Evolutionary conservation across 2,329 filamentous ascomycete genomes (phyloP), one percentile per base, ranked within the genome.

Genomic region (Massarina eburnea): DNA sequence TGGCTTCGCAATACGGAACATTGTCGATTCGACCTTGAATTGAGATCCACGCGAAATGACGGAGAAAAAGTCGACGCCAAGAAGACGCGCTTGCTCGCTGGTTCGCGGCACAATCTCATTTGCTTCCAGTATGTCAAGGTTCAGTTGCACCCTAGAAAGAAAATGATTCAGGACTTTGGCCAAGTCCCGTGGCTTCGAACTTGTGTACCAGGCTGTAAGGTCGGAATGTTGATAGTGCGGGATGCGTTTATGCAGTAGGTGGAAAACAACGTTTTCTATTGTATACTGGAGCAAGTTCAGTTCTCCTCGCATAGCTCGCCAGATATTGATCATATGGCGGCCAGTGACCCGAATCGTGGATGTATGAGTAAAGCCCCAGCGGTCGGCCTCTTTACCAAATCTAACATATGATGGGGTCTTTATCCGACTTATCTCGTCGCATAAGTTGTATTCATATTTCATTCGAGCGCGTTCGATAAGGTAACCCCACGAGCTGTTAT

Each of bases 1-100:
- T 0, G 94, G 91, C 67, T 99, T 99, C 34, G 94, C 92, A 57
- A 99, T 96, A 34, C 94, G 84, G 62, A 97, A 96, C 94, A 99
- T 97, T 59, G 96, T 85, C 1, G 92, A 96, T 71, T 99, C 94
- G 32, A 99, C 94, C 68, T 99, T 99, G 80, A 95, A 97, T 65
- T 99, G 94, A 0, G 91, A 97, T 14, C 94, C 94, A 43, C 94
- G 82, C 5, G 89, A 92, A 62, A 96, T 94, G 43, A 99, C 94
- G 0, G 91, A 95, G 68, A 92, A 96, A 73, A 99, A 99, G 71
- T 99, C 94, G 1, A 97, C 88, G 0, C 94, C 94, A 3, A 99
- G 79, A 9, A 99, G 76, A 9, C 94, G 85, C 8, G 94, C 94
- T 70, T 99, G 94, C 68, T 99, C 94, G 58, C 91, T 95, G 0